Base-by-base conservation (phyloP, 2,329 filamentous ascomycete genomes). In the Penicillium decumbens region DNA sequence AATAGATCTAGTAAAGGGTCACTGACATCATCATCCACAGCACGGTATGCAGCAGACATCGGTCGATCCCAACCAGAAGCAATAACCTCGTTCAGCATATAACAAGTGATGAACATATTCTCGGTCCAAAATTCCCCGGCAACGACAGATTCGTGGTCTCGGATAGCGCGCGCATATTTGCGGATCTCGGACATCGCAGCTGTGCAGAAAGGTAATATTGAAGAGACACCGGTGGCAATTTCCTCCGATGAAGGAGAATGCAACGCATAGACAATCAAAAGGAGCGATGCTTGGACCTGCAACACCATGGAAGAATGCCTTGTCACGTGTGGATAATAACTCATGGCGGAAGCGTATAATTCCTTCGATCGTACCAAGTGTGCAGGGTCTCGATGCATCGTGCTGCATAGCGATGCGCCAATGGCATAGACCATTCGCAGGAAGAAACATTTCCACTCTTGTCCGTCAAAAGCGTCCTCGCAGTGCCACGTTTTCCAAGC, bases 71-170 rank as follows among this genome's bases (percentile, higher is more conserved):
- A 64, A 8, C 62, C 62, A 15, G 58, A 64, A 7, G 60, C 54
- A 40, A 63, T 56, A 13, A 64, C 52, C 28, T 64, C 62, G 32
- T 64, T 64, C 18, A 64, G 49, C 62, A 64, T 64, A 35, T 58
- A 64, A 43, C 61, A 63, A 20, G 61, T 58, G 20, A 64, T 64
- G 6, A 64, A 64, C 51, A 64, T 57, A 10, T 57, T 57, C 49
- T 64, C 62, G 1, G 56, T 54, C 20, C 60, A 47, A 7, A 46
- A 37, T 24, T 59, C 57, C 8, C 50, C 53, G 9, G 51, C 46
- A 10, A 40, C 41, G 3, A 47, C 47, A 24, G 44, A 49, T 12
- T 50, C 51, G 30, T 52, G 53, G 6, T 57, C 46, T 5, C 42
- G 18, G 9, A 41, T 45, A n/a, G 47, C 37, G 4, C 53, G 56